Evolutionary conservation across 2,329 filamentous ascomycete species (phyloP).

Genomic region (Raffaelea albimanens): DNA sequence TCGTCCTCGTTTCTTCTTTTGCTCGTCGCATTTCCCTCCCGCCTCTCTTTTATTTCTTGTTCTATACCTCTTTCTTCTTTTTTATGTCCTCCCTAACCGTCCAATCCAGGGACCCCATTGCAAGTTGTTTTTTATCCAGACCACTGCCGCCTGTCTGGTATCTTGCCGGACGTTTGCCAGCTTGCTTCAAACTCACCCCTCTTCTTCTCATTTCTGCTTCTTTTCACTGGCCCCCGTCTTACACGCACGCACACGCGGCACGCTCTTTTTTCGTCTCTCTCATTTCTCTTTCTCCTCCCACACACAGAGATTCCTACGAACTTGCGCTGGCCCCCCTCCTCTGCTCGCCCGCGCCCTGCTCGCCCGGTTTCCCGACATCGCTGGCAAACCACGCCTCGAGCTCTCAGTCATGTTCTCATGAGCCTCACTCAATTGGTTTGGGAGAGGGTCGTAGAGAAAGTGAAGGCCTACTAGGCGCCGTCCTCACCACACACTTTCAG

Average conservation of each 20-base stretch:
- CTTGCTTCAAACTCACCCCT: neutral
- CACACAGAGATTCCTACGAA: neutral
- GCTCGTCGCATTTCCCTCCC: neutral
- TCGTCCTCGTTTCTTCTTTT: neutral
- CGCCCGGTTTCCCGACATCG: constrained; percentile 10
- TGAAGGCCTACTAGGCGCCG: too few species aligned
- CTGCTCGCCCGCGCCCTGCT: neutral
- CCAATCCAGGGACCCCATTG: neutral
- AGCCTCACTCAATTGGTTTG: constrained; percentile 20
- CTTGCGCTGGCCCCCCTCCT: too few species aligned
- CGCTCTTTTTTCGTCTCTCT: neutral
- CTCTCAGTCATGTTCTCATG: constrained; percentile 23
- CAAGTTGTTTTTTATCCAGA: neutral
- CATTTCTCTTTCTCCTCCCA: neutral
- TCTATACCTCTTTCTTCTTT: neutral
- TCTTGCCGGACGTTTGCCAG: too few species aligned
- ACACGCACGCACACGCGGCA: neutral
- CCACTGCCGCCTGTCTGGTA: neutral
- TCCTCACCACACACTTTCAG: neutral
- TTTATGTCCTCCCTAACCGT: neutral
- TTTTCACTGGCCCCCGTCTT: neutral
- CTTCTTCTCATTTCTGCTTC: neutral
- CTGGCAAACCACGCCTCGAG: constrained; percentile 7
- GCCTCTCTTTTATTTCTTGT: constrained; percentile 10
- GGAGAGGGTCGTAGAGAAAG: constrained; percentile 17